Conservation (phyloP, 164 flowering plant genomes). For the Malania oleifera region DNA sequence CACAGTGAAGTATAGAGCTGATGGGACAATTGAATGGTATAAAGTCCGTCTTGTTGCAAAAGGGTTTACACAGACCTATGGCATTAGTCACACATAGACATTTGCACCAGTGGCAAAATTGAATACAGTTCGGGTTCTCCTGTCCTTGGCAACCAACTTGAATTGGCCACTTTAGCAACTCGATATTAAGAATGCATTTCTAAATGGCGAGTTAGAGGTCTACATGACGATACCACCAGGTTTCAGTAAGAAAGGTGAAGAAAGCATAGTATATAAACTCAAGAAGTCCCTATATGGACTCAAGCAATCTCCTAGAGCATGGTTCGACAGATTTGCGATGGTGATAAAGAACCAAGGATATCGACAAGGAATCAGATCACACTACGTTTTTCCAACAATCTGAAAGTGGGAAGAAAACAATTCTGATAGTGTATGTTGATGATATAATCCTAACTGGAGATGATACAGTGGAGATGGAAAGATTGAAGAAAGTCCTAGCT, state of each 20-base stretch:
- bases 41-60: no score
- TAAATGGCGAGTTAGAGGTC: no score
- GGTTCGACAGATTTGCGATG: background rate
- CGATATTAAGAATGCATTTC: no score
- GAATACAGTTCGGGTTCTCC: background rate
- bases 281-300: conserved; percentile 1
- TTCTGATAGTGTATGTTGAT: background rate
- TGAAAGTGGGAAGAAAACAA: background rate
- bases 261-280: background rate
- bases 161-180: background rate
- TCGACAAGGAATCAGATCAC: background rate
- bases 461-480: no score
- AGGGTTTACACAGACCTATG: background rate
- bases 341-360: background rate
- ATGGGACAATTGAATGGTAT: no score
- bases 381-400: background rate
- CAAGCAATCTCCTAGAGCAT: background rate
- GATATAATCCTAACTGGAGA: no score
- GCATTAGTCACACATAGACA: background rate
- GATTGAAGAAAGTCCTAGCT: no score
- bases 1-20: no score
- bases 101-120: background rate
- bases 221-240: background rate
- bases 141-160: background rate
- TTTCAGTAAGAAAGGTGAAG: background rate